Evolutionary conservation across 2,329 filamentous ascomycete species (phyloP), one percentile per base, ranked within the genome.

Genomic region (Sporothrix protearum): DNA sequence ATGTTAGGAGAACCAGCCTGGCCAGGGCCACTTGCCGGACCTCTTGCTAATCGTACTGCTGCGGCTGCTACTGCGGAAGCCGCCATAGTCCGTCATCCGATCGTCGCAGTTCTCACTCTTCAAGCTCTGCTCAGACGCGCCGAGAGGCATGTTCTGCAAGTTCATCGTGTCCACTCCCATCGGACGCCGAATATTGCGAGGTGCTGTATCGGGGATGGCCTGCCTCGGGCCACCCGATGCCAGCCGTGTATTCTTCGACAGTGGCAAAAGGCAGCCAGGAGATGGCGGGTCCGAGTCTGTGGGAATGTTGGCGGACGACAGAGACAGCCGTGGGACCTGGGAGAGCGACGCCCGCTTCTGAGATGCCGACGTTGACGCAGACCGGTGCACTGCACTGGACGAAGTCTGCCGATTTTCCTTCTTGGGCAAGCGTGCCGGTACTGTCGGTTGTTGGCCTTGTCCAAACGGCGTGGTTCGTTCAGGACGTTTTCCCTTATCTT

Each of bases 11-110:
- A 75, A 76, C 76, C 75, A 76, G 2, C 73, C 74, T 36, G 72
- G 64, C 75, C 71, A 76, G n/a, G 73, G 73, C 76, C 76, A 76
- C 59, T 75, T 75, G 12, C 72, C 74, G 12, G 72, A 73, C 33
- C 72, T 71, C 71, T 75, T 74, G 70, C 72, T 76, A 25, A 71
- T 51, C 1, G 49, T 71, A 71, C 73, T 73, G 72, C 71, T 71
- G n/a, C 71, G 70, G 51, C 71, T 74, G 68, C 66, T 64, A 39
- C 63, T 75, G 28, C 74, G 71, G 16, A 42, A 25, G 2, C 70
- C 61, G 22, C 30, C 33, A 30, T 69, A 70, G 33, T 30, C 45
- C 3, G n/a, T 19, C 55, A 59, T 47, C 36, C 64, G 19, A 25
- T 67, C 63, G 12, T 67, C 63, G 2, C 68, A 57, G 30, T 69